A percentile compares a stretch with the other conserved stretches of the same genome.
phyloP scores from a whole-genome alignment of 768 basidiomycete species.

The Hebeloma cylindrosporum region DNA sequence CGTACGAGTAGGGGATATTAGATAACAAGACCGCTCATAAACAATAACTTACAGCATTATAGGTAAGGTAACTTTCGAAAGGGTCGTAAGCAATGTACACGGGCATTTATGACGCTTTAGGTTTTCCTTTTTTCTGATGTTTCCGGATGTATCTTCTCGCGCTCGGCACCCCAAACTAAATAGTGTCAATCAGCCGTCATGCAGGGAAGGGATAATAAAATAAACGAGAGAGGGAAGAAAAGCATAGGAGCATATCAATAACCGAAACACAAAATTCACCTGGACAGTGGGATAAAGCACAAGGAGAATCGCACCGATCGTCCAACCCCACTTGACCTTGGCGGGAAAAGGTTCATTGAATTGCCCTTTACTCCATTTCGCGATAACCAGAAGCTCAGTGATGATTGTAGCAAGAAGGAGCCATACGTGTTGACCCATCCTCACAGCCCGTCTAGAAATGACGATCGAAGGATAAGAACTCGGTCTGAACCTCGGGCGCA shows the following conservation, averaged over 20 bases:
- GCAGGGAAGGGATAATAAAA: conserved; percentile 14
- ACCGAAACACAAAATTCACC: conserved; percentile 42
- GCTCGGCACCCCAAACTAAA: conserved; percentile 66
- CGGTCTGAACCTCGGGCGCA: conserved; percentile 10
- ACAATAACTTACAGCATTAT: background rate
- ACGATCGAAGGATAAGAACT: conserved; percentile 7
- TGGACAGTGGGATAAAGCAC: conserved; percentile 67
- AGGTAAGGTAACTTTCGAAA: background rate
- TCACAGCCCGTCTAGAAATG: conserved; percentile 63
- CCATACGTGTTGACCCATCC: conserved; percentile 92
- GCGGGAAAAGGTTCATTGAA: conserved; percentile 64
- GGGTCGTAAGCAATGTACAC: background rate
- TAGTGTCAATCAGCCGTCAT: conserved; percentile 19
- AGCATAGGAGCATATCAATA: conserved; percentile 3
- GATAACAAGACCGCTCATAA: background rate
- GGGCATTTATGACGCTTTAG: conserved; percentile 32
- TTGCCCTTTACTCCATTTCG: conserved; percentile 79
- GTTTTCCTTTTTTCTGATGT: conserved; percentile 35
- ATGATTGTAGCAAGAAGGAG: conserved; percentile 80
- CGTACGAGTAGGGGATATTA: no score
- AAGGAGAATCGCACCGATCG: conserved; percentile 55
- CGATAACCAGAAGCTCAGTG: conserved; percentile 78
- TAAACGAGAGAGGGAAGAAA: conserved; percentile 6
- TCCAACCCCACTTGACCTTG: conserved; percentile 66
- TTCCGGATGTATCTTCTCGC: conserved; percentile 53